phyloP scores from a whole-genome alignment of 139 green algal species.

The Nannochloris sp. region DNA sequence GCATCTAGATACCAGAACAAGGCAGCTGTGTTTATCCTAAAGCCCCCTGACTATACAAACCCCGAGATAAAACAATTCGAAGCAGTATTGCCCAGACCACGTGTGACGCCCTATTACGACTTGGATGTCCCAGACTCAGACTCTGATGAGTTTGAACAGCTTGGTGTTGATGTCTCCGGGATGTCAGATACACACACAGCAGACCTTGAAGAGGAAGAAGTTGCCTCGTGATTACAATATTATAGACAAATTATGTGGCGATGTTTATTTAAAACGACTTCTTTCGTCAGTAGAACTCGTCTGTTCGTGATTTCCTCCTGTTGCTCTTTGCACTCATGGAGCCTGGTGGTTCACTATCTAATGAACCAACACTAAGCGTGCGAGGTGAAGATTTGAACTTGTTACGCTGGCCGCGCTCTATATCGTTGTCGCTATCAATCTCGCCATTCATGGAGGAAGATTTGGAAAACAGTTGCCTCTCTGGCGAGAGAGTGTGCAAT shows the following conservation, averaged over 20 bases:
- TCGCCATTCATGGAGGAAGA: too few species aligned
- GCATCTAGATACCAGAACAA: conserved; percentile 48
- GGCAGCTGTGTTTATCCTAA: conserved; percentile 60
- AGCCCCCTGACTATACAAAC: conserved; percentile 32
- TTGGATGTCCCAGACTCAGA: conserved; percentile 29
- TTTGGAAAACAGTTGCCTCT: not conserved
- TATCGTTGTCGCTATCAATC: too few species aligned
- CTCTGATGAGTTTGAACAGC: conserved; percentile 41
- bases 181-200: conserved; percentile 11
- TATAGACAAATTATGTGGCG: too few species aligned
- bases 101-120: conserved; percentile 31
- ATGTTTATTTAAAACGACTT: too few species aligned
- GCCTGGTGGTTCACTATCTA: conserved; percentile 20
- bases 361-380: not conserved
- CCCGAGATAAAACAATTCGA: conserved; percentile 51
- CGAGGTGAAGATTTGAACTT: too few species aligned
- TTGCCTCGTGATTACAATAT: too few species aligned
- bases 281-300: too few species aligned
- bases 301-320: too few species aligned
- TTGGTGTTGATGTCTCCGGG: conserved; percentile 13
- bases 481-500: not conserved
- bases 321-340: too few species aligned
- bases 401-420: too few species aligned
- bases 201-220: too few species aligned
- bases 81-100: conserved; percentile 46